Base-by-base conservation (phyloP, 2,329 filamentous ascomycete genomes). In the Penicillium sp. region DNA sequence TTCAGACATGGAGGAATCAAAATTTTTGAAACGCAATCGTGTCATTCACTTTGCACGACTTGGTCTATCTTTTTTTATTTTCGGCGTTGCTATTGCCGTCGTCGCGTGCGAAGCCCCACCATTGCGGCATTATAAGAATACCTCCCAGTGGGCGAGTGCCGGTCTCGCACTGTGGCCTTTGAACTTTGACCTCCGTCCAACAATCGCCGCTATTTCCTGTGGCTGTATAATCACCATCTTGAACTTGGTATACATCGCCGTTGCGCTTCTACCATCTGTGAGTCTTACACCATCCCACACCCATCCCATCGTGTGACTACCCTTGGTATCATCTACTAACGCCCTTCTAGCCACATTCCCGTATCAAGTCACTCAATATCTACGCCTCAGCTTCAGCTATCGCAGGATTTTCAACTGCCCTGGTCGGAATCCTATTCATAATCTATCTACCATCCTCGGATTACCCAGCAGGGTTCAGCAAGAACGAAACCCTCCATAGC, bases 91-190 rank as follows among this genome's bases (percentile, higher is more conserved):
- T 3, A 57, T 73, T 12, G 68, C 73, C 2, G 61, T 71, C 12
- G 66, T 77, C 33, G 73, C 65, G 17, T 75, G 73, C 55, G 74
- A 77, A 58, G 72, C 68, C 7, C 69, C 74, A n/a, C 70, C 76
- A 23, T 64, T 76, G n/a, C 69, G 67, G 4, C 71, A 74, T 48
- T 78, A 79, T 60, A 70, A 71, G 15, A 54, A 59, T 15, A 78
- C 77, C 4, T 66, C 67, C n/a, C 61, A 69, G 21, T 77, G 71
- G 58, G 66, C 68, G 9, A 59, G 65, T 23, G 65, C 68, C 17
- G 69, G 72, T 42, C 64, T 79, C 6, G 66, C 70, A 23, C 67
- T 79, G 1, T 79, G 77, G 77, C 77, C 77, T 4, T 54, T 72
- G 55, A 74, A 78, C 55, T 61, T 79, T 47, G 76, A 79, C 57